These are phyloP conservation scores for Digitaria exilis DNA, from an alignment of 202 grass and related monocot genomes.

Conservation along the genomic window DNA sequence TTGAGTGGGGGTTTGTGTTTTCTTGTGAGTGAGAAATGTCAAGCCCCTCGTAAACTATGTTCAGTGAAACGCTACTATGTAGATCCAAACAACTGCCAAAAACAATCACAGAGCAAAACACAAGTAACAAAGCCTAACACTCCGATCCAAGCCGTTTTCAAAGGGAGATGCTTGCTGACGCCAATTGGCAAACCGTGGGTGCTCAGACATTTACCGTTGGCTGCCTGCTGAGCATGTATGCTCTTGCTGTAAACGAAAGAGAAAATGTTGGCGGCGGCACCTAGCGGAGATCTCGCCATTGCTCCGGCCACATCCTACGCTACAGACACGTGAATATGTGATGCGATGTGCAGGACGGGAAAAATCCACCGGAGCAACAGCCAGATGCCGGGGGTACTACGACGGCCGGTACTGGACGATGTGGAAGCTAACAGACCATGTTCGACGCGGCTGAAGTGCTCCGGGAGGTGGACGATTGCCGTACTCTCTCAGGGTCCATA, in stretches of 20 bases:
- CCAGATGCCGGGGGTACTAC: conserved; percentile 65
- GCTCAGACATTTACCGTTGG: background rate
- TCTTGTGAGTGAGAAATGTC: background rate
- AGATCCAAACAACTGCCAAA: background rate
- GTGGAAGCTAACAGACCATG: no score
- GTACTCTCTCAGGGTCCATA: no score
- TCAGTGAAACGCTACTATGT: background rate
- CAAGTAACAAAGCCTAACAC: no score
- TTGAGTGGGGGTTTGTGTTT: background rate
- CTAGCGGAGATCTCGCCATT: conserved; percentile 5
- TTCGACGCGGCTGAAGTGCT: no score
- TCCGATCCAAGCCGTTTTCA: no score
- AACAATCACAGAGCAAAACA: background rate
- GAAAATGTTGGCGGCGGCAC: background rate
- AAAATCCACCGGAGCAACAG: conserved; percentile 60
- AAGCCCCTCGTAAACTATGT: background rate
- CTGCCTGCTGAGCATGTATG: background rate
- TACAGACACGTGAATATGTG: no score
- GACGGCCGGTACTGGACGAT: conserved; percentile 69
- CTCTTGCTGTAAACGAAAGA: background rate
- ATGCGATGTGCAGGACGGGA: conserved; percentile 33
- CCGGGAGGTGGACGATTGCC: no score
- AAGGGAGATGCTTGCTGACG: no score
- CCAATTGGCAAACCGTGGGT: background rate
- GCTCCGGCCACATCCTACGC: conserved; percentile 22